Evolutionary conservation across 169 alveolate genomes (phyloP).

Genomic region (Plasmodium adleri): DNA sequence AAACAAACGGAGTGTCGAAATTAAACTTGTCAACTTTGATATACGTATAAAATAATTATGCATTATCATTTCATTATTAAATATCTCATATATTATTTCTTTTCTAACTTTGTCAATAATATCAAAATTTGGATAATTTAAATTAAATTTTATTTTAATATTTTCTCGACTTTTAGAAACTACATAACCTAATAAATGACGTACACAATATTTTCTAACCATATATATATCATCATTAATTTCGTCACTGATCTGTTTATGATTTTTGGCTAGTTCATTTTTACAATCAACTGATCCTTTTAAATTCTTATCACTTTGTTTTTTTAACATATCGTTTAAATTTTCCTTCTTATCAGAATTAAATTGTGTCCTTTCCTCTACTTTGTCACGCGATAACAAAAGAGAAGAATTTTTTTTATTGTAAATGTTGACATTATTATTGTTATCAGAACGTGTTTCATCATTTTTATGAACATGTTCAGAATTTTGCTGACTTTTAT

Average conservation of each 20-base stretch:
- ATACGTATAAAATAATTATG: conserved; percentile 16
- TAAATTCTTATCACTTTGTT: neutral
- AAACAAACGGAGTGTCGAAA: conserved; percentile 27
- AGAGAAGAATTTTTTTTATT: too few relatives aligned
- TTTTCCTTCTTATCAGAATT: neutral
- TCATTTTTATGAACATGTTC: neutral
- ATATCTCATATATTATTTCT: conserved; percentile 52
- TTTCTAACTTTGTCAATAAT: conserved; percentile 61
- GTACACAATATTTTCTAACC: conserved; percentile 71
- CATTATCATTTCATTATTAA: neutral
- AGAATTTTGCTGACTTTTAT: neutral
- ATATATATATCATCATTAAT: conserved; percentile 58
- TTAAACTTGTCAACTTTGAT: conserved; percentile 49
- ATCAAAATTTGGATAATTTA: conserved; percentile 50
- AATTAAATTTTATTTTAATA: conserved; percentile 48
- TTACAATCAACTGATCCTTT: neutral
- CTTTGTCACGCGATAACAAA: too few relatives aligned
- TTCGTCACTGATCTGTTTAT: conserved; percentile 8
- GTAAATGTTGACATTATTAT: neutral
- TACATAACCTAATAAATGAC: conserved; percentile 70
- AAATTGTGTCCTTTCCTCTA: too few relatives aligned
- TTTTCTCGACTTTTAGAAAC: conserved; percentile 44
- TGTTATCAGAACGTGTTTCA: neutral
- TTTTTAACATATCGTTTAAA: neutral
- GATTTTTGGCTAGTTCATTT: neutral